phyloP scores from a whole-genome alignment of 495 filamentous ascomycete species.

The Mytilinidion resinicola region DNA sequence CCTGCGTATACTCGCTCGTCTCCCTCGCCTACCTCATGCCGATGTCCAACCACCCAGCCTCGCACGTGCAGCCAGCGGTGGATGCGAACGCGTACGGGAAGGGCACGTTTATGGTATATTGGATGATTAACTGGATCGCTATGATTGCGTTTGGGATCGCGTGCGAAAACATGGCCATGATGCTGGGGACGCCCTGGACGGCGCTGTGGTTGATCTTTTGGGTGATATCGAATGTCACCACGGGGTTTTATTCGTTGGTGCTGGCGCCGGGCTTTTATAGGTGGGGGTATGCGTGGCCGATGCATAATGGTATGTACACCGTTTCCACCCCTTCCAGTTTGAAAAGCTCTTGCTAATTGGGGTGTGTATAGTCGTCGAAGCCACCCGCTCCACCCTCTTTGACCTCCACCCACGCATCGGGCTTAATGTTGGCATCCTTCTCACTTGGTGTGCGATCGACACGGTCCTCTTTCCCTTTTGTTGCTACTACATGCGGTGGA shows the following conservation, averaged over 20 bases:
- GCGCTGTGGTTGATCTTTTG: slow-evolving; percentile 69
- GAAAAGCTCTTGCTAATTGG: slow-evolving; percentile 1
- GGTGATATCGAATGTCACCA: slow-evolving; percentile 66
- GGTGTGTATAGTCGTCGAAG: slow-evolving; percentile 50
- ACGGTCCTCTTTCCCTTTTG: slow-evolving; percentile 56
- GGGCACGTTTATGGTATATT: slow-evolving; percentile 61
- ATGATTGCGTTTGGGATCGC: slow-evolving; percentile 64
- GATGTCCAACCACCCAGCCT: slow-evolving; percentile 40
- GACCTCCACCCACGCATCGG: slow-evolving; percentile 56
- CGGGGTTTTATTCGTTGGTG: slow-evolving; percentile 57
- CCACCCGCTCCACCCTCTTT: slow-evolving; percentile 57
- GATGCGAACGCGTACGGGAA: slow-evolving; percentile 50
- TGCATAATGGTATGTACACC: slow-evolving; percentile 52
- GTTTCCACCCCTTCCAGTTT: not conserved
- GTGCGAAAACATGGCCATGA: slow-evolving; percentile 67
- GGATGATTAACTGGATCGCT: slow-evolving; percentile 68
- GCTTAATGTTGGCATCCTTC: slow-evolving; percentile 57
- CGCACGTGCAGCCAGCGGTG: slow-evolving; percentile 25
- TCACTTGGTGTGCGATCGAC: slow-evolving; percentile 55
- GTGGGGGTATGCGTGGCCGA: slow-evolving; percentile 70
- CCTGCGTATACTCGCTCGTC: slow-evolving; percentile 51
- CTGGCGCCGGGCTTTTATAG: slow-evolving; percentile 54
- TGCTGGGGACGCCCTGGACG: slow-evolving; percentile 61
- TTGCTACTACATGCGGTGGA: slow-evolving; percentile 34
- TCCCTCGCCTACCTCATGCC: slow-evolving; percentile 51